Evolutionary conservation across 1,284 basidiomycete species (phyloP), one percentile per base, ranked within the genome.

Genomic region (Sanguinoderma infundibulare): DNA sequence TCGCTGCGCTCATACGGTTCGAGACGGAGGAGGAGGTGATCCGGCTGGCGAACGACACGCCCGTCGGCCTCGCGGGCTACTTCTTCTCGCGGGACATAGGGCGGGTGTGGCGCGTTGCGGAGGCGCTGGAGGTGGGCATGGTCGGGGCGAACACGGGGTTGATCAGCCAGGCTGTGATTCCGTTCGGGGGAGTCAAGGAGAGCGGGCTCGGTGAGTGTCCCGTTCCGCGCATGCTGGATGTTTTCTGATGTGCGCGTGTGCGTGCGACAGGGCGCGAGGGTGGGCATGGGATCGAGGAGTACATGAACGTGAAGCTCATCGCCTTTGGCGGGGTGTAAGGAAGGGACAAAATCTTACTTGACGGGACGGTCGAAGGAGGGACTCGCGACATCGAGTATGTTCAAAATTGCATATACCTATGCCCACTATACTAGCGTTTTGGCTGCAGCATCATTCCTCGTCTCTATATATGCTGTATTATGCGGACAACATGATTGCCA

Each of bases 91-190:
- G 92, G 62, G 96, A 99, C 75, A 81, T 97, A 2, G 92, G 93
- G 7, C 81, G 96, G 32, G 91, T 95, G 60, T 98, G 95, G 94
- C 86, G 97, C 49, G 96, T 99, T n/a, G 95, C 96, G n/a, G 97
- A 98, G 78, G 91, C 87, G 62, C 81, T 99, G 49, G 94, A 99
- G 77, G 94, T 96, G 4, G 98, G 98, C 8, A 98, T 99, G 96
- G 94, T 97, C 30, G 92, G 94, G 42, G 83, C 86, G 39, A 98
- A 98, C 77, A 95, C 94, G 0, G 94, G 94, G 1, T 59, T 89
- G 55, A 87, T 96, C 70, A 92, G 89, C 57, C 89, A 92, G 75
- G 90, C 91, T 44, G 81, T 82, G 15, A 90, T 95, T 79, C 95
- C 95, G 26, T 99, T 99, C 72, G 98, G 98, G 42, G 98, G 98